Conservation (phyloP, 352 stramenopile species). For the Phytophthora parvispora region DNA sequence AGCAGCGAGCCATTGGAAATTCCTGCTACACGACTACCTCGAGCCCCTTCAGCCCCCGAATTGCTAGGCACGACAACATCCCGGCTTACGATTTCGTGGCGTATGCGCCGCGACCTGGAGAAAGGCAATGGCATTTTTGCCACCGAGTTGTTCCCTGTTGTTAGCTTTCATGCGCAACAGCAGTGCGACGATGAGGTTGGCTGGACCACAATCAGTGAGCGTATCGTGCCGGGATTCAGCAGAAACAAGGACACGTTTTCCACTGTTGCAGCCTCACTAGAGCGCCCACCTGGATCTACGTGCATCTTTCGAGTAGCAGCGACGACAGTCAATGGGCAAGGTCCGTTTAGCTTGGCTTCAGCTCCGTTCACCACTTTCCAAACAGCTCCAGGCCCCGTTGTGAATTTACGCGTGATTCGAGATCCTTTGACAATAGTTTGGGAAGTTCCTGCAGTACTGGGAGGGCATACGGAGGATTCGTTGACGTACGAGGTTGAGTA, state of each 20-base stretch:
- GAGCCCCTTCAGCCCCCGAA: slow-evolving; percentile 49
- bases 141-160: slow-evolving; percentile 51
- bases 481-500: slow-evolving; percentile 63
- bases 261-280: slow-evolving; percentile 43
- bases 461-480: slow-evolving; percentile 12
- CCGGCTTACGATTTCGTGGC: slow-evolving; percentile 60
- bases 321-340: slow-evolving; percentile 58
- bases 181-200: slow-evolving; percentile 53
- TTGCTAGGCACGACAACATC: slow-evolving; percentile 43
- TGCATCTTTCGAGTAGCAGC: slow-evolving; percentile 69
- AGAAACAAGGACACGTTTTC: slow-evolving; percentile 17
- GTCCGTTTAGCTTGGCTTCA: slow-evolving; percentile 60
- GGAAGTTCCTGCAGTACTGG: slow-evolving; percentile 37
- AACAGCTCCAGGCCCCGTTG: slow-evolving; percentile 30
- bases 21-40: slow-evolving; percentile 48
- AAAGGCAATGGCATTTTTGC: slow-evolving; percentile 14
- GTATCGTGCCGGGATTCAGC: slow-evolving; percentile 35
- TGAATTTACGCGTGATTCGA: slow-evolving; percentile 26
- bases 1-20: slow-evolving; percentile 45
- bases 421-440: slow-evolving; percentile 49
- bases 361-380: slow-evolving; percentile 36
- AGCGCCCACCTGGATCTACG: slow-evolving; percentile 45
- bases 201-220: slow-evolving; percentile 53
- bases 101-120: slow-evolving; percentile 31
- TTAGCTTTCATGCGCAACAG: slow-evolving; percentile 57